phyloP scores from a whole-genome alignment of 768 basidiomycete genomes.

The Cyclocybe aegerita region DNA sequence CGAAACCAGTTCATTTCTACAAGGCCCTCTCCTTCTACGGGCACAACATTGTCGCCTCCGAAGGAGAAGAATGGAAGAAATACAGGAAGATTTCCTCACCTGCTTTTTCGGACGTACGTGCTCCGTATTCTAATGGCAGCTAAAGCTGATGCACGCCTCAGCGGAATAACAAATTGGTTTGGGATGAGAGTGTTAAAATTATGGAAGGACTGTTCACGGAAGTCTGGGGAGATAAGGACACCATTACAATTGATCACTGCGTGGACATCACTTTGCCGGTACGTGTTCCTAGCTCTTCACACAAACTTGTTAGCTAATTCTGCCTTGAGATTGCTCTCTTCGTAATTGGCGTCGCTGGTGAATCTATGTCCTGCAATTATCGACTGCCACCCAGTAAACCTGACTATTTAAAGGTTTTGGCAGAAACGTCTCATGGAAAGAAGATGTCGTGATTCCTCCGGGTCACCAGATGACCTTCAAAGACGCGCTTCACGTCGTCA shows the following conservation, averaged over 20 bases:
- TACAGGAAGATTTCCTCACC: conserved; percentile 63
- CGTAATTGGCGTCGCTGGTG: conserved; percentile 55
- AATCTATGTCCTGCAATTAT: neutral
- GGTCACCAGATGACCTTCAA: conserved; percentile 51
- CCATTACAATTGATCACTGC: conserved; percentile 42
- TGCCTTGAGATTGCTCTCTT: conserved; percentile 48
- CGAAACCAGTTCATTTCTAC: conserved; percentile 54
- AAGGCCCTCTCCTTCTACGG: conserved; percentile 49
- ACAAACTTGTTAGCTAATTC: conserved; percentile 7
- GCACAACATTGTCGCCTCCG: conserved; percentile 61
- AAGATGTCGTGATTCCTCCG: conserved; percentile 33
- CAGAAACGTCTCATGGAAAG: conserved; percentile 46
- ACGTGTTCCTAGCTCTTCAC: conserved; percentile 9
- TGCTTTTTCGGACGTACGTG: conserved; percentile 60
- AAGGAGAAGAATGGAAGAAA: conserved; percentile 65
- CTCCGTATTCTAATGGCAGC: neutral
- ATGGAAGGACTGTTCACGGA: conserved; percentile 42
- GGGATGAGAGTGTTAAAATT: conserved; percentile 44
- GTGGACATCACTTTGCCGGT: conserved; percentile 57
- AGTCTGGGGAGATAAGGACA: conserved; percentile 44
- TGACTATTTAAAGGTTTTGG: conserved; percentile 45
- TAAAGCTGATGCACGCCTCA: conserved; percentile 12
- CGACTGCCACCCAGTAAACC: neutral
- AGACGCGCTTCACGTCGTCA: conserved; percentile 43
- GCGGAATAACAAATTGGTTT: conserved; percentile 49